Evolutionary conservation across 352 stramenopile genomes (phyloP), one percentile per base, ranked within the genome.

Genomic region (Globisporangium mamillatum): DNA sequence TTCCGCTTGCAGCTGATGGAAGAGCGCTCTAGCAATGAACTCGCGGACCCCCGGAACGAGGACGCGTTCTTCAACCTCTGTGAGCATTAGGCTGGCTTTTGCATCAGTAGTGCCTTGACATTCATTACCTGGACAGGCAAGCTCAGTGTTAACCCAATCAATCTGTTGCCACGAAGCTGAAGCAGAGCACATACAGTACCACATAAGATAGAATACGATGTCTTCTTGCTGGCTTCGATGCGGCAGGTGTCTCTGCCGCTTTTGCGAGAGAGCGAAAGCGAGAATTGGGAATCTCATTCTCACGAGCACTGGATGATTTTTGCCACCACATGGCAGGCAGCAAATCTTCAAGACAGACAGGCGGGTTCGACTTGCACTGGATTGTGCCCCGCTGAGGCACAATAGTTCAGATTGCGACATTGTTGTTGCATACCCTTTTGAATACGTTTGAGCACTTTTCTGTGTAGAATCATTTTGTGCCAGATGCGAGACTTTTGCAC

Each of bases 1-100:
- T 64, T 73, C 54, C 67, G 67, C 3, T 27, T 71, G 8, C 25
- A 69, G 20, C 61, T 82, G 10, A 80, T 82, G 74, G 24, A 71
- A 29, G 68, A 77, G 54, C 71, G 38, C 50, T 61, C 62, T 14
- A n/a, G 3, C 32, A 2, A 2, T 2, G 9, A 20, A 3, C 62
- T 38, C 5, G 34, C 44, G 6, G 41, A 48, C 16, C 14, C 6
- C 6, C 36, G 24, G 18, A 18, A 20, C 34, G 36, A 56, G n/a
- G 44, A 68, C 0, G 61, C 24, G 8, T 48, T 55, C 53, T 61
- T 61, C 27, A 68, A 55, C 36, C 53, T 68, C 14, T 63, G 63
- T n/a, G 63, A 68, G 36, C 63, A 68, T 24, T 68, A 41, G 41
- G 24, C 5, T n/a, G 8, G 5, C 32, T 36, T 36, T 36, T 36